Evolutionary conservation across 306 rosid species (phyloP), one percentile per base, ranked within the genome.

Genomic region (Clitoria ternatea): DNA sequence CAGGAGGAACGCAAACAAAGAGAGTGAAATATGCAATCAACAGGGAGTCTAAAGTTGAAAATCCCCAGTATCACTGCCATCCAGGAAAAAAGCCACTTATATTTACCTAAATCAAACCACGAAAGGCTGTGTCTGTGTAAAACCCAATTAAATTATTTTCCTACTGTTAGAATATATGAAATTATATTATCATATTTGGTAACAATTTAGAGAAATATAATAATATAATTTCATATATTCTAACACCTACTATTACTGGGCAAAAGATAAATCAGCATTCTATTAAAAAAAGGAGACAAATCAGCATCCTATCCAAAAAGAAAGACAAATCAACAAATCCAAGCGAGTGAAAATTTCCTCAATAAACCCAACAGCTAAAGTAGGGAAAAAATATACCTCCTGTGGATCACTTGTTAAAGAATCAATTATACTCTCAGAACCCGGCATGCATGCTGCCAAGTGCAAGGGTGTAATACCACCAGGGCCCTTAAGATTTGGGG

Each of bases 391-490:
- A 17, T 35, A 59, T 87, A 92, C 98, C 98, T 89, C 95, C 57
- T 78, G 86, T 24, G 96, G 95, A 30, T 92, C 98, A 70, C 81
- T 89, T 61, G 91, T 92, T 65, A 92, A 30, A 18, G 89, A 85
- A 82, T 92, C 92, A 81, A 92, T 59, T 35, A 89, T 22, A 69
- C 84, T 88, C 56, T 89, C 91, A 17, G 91, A 81, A 74, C 73
- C 78, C 1, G 87, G 69, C 62, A 86, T 88, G 63, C 85, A 84
- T 53, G 96, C 98, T 64, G 98, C 98, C 87, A 92, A 79, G 82
- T 92, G 98, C 56, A 92, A 86, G 44, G 98, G 96, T 12, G 98
- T 87, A 77, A 92, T 60, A 32, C 95, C 87, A 76, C 86, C 95
- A 53, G 95, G 92, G 47, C 95, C 96, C 69, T 65, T 82, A 74